phyloP scores from a whole-genome alignment of 2,329 filamentous ascomycete species.

The Botrytis medusae region DNA sequence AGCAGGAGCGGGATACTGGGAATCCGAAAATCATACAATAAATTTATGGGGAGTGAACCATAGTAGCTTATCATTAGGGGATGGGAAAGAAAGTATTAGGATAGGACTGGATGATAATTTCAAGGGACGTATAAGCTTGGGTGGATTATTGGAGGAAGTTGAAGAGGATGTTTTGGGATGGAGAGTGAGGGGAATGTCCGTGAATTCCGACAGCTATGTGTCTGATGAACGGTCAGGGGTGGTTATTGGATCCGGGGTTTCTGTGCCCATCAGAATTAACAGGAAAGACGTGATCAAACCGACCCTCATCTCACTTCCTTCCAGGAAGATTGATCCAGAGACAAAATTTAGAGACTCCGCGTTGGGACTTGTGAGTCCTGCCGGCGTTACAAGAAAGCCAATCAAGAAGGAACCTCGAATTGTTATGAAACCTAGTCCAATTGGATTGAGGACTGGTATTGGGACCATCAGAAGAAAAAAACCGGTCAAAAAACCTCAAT shows the following conservation, averaged over 20 bases:
- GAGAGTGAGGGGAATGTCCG: background rate
- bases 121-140: background rate
- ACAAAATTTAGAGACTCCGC: slow-evolving; percentile 17
- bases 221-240: background rate
- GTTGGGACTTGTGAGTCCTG: slow-evolving; percentile 4
- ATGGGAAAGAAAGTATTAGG: background rate
- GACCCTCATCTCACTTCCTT: background rate
- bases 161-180: slow-evolving; percentile 17
- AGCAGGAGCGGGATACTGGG: background rate
- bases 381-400: background rate
- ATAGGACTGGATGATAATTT: background rate
- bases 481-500: background rate
- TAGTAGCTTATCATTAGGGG: background rate
- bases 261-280: slow-evolving; percentile 3
- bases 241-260: background rate
- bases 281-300: background rate
- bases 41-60: no score
- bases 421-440: background rate
- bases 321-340: background rate
- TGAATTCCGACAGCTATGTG: slow-evolving; percentile 5
- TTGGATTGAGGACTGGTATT: slow-evolving; percentile 8
- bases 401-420: background rate
- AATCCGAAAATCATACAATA: background rate
- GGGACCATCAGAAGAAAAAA: background rate
- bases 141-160: slow-evolving; percentile 8